A percentile compares a stretch with the other conserved stretches of the same genome.
Evolutionary conservation across 2,329 filamentous ascomycete genomes (phyloP).

Genomic region (Diaporthe sp.): DNA sequence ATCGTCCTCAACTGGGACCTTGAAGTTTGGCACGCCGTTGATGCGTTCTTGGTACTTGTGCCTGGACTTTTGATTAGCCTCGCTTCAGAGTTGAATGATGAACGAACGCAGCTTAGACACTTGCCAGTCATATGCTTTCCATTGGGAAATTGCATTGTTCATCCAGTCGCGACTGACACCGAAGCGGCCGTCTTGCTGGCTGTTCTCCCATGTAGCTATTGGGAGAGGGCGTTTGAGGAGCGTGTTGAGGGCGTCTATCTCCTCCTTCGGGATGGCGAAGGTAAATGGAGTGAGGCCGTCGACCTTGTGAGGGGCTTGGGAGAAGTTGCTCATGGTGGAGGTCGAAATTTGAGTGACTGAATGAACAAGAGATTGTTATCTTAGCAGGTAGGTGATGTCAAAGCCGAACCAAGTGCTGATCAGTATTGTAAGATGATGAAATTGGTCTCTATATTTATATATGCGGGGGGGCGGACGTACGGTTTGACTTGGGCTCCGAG

Average conservation of each 20-base stretch:
- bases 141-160: background rate
- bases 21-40: conserved; percentile 64
- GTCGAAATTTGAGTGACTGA: background rate
- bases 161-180: conserved; percentile 6
- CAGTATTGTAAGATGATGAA: background rate
- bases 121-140: conserved; percentile 17
- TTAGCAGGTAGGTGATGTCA: background rate
- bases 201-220: conserved; percentile 18
- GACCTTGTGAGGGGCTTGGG: conserved; percentile 10
- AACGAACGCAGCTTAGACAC: background rate
- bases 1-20: conserved; percentile 52
- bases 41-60: conserved; percentile 51
- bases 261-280: conserved; percentile 10
- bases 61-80: conserved; percentile 44
- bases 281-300: conserved; percentile 2
- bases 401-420: background rate
- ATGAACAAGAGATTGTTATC: background rate
- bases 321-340: conserved; percentile 10
- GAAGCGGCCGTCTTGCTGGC: background rate
- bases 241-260: conserved; percentile 12
- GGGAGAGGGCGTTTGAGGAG: conserved; percentile 14
- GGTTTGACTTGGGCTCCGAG: conserved; percentile 12
- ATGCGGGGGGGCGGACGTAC: conserved; percentile 16
- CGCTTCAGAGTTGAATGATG: too few species aligned
- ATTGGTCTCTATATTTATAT: background rate